phyloP scores from a whole-genome alignment of 495 filamentous ascomycete species.

The Daldinia childiae region DNA sequence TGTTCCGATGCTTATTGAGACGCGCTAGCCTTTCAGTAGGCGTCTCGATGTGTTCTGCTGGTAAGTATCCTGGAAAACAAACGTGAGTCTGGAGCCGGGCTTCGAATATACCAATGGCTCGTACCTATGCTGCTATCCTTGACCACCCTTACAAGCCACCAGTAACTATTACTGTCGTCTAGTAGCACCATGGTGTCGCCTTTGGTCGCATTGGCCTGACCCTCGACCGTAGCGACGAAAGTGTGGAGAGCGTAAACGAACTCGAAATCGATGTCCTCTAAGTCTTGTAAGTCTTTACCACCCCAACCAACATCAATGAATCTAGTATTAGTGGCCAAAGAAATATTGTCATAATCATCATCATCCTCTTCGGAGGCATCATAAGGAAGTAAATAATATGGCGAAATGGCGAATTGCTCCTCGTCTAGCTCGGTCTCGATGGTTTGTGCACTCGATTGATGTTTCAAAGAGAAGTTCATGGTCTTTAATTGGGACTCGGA shows the following conservation, averaged over 20 bases:
- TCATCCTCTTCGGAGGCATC: conserved; percentile 49
- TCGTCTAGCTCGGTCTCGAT: conserved; percentile 8
- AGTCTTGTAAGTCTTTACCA: conserved; percentile 79
- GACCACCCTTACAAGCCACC: conserved; percentile 97
- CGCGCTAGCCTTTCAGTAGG: conserved; percentile 93
- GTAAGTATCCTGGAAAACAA: conserved; percentile 78
- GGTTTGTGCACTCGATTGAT: not conserved
- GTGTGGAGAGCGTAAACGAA: conserved; percentile 99
- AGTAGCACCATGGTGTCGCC: conserved; percentile 99
- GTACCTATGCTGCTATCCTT: conserved; percentile 97
- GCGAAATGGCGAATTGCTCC: conserved; percentile 27
- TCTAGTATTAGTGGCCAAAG: conserved; percentile 61
- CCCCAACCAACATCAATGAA: conserved; percentile 75
- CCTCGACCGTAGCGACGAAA: conserved; percentile 96
- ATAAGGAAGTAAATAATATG: conserved; percentile 48
- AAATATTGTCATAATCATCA: conserved; percentile 62
- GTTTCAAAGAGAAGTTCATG: conserved; percentile 19
- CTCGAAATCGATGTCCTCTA: conserved; percentile 99
- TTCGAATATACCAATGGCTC: conserved; percentile 36
- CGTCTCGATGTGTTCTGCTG: conserved; percentile 98
- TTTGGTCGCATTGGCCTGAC: conserved; percentile 97
- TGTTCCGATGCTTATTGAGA: conserved; percentile 97
- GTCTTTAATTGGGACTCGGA: conserved; percentile 23
- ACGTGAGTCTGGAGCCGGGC: conserved; percentile 33
- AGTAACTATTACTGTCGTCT: conserved; percentile 99